Conservation (phyloP, 345 rosid species). For the Boechera retrofracta region DNA sequence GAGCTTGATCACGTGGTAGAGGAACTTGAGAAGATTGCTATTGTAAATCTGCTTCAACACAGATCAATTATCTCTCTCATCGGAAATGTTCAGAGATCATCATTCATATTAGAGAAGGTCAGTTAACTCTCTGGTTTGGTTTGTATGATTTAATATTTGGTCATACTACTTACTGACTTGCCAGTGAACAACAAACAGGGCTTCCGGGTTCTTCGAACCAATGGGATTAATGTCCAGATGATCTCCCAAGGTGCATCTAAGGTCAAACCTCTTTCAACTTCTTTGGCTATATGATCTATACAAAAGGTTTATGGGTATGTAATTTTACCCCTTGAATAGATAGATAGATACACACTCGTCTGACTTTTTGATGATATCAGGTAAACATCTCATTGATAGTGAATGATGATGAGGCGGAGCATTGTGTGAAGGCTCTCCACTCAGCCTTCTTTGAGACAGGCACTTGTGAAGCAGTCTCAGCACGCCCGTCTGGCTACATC, state of each 20-base stretch:
- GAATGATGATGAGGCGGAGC: constrained; percentile 74
- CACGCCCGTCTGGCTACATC: background rate
- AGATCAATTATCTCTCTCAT: constrained; percentile 88
- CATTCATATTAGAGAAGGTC: constrained; percentile 86
- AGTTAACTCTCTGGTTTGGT: constrained; percentile 14
- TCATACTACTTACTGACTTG: background rate
- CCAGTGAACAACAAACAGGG: constrained; percentile 51
- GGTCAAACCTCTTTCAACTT: background rate
- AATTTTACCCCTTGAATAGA: background rate
- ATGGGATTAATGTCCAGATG: constrained; percentile 87
- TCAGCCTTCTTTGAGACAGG: constrained; percentile 67
- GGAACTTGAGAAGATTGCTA: constrained; percentile 87
- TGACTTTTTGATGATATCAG: constrained; percentile 45
- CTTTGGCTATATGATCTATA: background rate
- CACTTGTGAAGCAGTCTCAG: background rate
- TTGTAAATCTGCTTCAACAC: constrained; percentile 69
- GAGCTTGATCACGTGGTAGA: constrained; percentile 86
- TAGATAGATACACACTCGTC: background rate
- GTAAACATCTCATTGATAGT: constrained; percentile 88
- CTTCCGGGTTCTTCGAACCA: constrained; percentile 72
- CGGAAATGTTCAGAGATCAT: constrained; percentile 84
- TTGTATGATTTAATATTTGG: background rate
- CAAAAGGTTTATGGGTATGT: background rate
- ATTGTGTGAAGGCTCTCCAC: constrained; percentile 84
- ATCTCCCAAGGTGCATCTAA: constrained; percentile 82